Evolutionary conservation across 2,329 filamentous ascomycete species (phyloP).

Genomic region (Botrytis byssoidea): DNA sequence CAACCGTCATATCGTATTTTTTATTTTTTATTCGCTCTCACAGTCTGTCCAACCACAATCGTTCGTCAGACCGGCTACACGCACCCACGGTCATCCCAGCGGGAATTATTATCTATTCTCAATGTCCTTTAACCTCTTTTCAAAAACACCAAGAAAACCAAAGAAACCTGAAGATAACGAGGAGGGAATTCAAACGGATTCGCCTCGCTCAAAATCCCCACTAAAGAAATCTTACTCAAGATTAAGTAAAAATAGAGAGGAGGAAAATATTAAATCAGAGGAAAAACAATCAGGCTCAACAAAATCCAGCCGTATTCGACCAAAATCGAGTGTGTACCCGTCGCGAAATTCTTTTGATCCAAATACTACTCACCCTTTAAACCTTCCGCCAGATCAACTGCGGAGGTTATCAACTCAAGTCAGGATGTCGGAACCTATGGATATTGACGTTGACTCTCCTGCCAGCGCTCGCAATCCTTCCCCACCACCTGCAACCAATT

Average conservation of each 20-base stretch:
- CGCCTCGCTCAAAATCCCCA: conserved; percentile 35
- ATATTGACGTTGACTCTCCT: conserved; percentile 66
- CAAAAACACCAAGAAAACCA: conserved; percentile 39
- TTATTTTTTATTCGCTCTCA: not conserved
- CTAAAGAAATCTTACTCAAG: conserved; percentile 37
- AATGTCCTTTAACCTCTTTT: conserved; percentile 38
- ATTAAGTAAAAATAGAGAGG: conserved; percentile 34
- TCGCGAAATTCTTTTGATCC: conserved; percentile 53
- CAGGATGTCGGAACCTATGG: conserved; percentile 59
- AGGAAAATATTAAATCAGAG: conserved; percentile 32
- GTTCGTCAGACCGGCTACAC: conserved; percentile 20
- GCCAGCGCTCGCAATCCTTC: conserved; percentile 49
- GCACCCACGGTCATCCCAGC: conserved; percentile 17
- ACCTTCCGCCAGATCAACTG: conserved; percentile 85
- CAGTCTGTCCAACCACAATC: conserved; percentile 20
- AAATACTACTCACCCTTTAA: conserved; percentile 76
- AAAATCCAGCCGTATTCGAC: conserved; percentile 35
- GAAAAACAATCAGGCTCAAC: conserved; percentile 31
- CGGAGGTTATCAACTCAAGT: conserved; percentile 71
- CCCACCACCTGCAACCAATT: conserved; percentile 48
- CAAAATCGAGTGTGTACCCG: conserved; percentile 32
- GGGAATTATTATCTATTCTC: conserved; percentile 20
- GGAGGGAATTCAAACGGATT: conserved; percentile 30
- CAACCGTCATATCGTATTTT: not conserved
- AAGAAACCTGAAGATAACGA: conserved; percentile 35